Conservation (phyloP, 2,329 filamentous ascomycete species). For the Balansia obtecta region DNA sequence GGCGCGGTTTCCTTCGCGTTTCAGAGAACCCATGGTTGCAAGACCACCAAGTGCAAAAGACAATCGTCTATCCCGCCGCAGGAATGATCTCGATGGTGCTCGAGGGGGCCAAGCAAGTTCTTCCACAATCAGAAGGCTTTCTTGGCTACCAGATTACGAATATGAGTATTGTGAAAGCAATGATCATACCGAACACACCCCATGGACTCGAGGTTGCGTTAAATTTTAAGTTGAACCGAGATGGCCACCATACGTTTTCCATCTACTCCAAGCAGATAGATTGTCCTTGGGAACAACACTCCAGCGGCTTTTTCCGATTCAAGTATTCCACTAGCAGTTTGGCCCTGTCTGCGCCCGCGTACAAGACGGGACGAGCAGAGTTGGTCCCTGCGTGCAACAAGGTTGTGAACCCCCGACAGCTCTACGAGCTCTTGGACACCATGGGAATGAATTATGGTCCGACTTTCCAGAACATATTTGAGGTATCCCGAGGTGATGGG, state of each 20-base stretch:
- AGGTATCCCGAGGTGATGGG: slow-evolving; percentile 19
- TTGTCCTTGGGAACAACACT: slow-evolving; percentile 30
- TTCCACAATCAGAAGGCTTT: slow-evolving; percentile 12
- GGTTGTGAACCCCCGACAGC: slow-evolving; percentile 27
- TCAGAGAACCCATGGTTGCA: slow-evolving; percentile 39
- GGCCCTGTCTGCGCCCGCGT: slow-evolving; percentile 10
- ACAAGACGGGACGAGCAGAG: slow-evolving; percentile 12
- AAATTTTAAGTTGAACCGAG: slow-evolving; percentile 25
- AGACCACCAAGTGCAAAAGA: slow-evolving; percentile 38
- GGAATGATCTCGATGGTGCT: slow-evolving; percentile 38
- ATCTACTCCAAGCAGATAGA: slow-evolving; percentile 33
- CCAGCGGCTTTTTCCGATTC: slow-evolving; percentile 21
- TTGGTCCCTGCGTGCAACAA: slow-evolving; percentile 19
- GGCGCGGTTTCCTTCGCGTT: slow-evolving; percentile 36
- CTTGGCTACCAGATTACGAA: slow-evolving; percentile 30
- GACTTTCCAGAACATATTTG: slow-evolving; percentile 35
- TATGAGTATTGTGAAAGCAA: slow-evolving; percentile 35
- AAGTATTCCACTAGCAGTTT: slow-evolving; percentile 13
- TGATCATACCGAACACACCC: slow-evolving; percentile 33
- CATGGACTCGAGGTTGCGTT: slow-evolving; percentile 39
- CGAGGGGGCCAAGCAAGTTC: slow-evolving; percentile 32
- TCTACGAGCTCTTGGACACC: slow-evolving; percentile 37
- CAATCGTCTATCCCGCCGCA: slow-evolving; percentile 37
- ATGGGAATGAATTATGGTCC: slow-evolving; percentile 40
- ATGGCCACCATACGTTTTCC: slow-evolving; percentile 20